Conservation (phyloP, 75 land plant species). For the Cupressus sempervirens region DNA sequence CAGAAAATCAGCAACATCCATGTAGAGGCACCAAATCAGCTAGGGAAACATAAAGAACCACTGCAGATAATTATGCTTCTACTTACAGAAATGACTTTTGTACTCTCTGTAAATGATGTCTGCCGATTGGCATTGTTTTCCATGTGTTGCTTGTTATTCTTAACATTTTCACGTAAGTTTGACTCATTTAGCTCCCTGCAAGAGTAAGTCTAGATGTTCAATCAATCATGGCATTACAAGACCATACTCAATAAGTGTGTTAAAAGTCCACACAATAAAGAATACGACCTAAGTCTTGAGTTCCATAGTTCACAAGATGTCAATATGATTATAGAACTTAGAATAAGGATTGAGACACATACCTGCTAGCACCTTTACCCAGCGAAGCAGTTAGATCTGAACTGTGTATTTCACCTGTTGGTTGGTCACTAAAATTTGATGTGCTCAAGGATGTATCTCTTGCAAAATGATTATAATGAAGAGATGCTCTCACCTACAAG, state of each 20-base stretch:
- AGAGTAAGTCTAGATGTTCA: background rate
- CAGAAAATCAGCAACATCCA: background rate
- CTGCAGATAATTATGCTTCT: background rate
- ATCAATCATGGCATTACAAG: background rate
- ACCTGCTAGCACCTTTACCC: background rate
- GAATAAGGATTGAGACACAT: background rate
- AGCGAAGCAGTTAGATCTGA: background rate
- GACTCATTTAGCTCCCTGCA: constrained; percentile 3
- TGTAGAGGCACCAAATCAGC: background rate
- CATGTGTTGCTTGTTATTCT: constrained; percentile 3
- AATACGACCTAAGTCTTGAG: background rate
- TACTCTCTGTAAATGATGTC: background rate
- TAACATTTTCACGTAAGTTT: background rate
- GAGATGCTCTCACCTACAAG: constrained; percentile 7
- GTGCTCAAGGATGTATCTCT: constrained; percentile 1
- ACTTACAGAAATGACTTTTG: background rate
- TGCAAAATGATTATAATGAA: background rate
- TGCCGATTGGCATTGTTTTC: constrained; percentile 2
- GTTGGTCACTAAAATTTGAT: background rate
- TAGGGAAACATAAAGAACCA: background rate
- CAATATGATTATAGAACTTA: background rate
- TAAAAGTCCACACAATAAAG: background rate
- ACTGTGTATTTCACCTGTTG: background rate
- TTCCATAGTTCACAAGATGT: background rate
- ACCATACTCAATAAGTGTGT: background rate